These are phyloP conservation scores for Podaxis rugospora DNA, from an alignment of 768 basidiomycete genomes.

Conservation along the genomic window DNA sequence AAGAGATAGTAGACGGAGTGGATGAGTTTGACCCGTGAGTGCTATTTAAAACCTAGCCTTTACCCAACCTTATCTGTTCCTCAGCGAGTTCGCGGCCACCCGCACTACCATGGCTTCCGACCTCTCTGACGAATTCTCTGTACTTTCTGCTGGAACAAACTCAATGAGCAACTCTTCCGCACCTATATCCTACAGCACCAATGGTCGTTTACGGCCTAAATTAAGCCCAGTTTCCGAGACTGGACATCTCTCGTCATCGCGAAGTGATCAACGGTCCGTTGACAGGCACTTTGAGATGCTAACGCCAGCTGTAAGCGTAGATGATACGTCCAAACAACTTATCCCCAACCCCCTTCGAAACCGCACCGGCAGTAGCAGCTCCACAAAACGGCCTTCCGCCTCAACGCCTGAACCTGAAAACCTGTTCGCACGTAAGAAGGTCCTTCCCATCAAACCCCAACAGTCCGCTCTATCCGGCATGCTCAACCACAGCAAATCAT, in stretches of 20 bases:
- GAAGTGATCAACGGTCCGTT: conserved; percentile 1
- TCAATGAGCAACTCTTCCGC: conserved; percentile 56
- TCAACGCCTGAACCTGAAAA: conserved; percentile 16
- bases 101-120: conserved; percentile 50
- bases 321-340: conserved; percentile 15
- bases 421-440: conserved; percentile 49
- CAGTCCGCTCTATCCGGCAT: conserved; percentile 71
- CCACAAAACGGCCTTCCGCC: conserved; percentile 6
- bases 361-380: conserved; percentile 18
- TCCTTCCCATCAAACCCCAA: conserved; percentile 36
- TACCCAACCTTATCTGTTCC: not conserved
- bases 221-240: conserved; percentile 63
- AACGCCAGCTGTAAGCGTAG: conserved; percentile 22
- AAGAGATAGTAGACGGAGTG: conserved; percentile 52
- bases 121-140: conserved; percentile 58
- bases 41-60: not conserved
- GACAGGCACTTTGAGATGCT: conserved; percentile 17
- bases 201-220: conserved; percentile 38
- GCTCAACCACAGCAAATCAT: conserved; percentile 59
- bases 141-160: conserved; percentile 46
- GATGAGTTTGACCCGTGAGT: conserved; percentile 82
- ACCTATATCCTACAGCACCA: conserved; percentile 41
- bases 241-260: not conserved
- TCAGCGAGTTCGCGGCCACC: conserved; percentile 66
- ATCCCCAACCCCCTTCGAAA: conserved; percentile 20